A percentile compares a stretch with the other conserved stretches of the same genome.
Conservation (phyloP, 2,329 filamentous ascomycete genomes). For the Fusarium continuum region DNA sequence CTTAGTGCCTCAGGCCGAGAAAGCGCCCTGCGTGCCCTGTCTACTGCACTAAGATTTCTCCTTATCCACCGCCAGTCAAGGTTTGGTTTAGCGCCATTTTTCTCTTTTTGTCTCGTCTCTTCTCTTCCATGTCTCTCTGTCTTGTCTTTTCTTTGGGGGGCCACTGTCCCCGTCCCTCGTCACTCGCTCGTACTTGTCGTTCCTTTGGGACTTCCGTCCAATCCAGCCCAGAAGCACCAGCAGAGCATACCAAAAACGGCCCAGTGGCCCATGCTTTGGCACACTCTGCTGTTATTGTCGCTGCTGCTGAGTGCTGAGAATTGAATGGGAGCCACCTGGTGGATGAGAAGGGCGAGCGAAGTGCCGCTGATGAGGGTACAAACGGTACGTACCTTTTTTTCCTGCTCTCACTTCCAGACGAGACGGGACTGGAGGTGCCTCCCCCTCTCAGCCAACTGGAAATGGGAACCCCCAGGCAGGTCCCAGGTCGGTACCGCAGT, state of each 20-base stretch:
- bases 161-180: constrained; percentile 24
- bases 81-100: constrained; percentile 49
- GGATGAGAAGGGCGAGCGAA: constrained; percentile 32
- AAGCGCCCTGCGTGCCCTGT: constrained; percentile 39
- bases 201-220: constrained; percentile 18
- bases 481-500: constrained; percentile 42
- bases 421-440: constrained; percentile 20
- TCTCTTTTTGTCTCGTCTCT: constrained; percentile 41
- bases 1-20: constrained; percentile 41
- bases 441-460: constrained; percentile 41
- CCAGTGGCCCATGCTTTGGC: constrained; percentile 35
- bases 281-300: constrained; percentile 14
- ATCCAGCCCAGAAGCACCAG: constrained; percentile 30
- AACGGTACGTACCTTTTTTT: constrained; percentile 44
- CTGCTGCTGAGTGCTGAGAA: constrained; percentile 11
- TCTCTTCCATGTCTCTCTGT: constrained; percentile 39
- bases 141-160: constrained; percentile 37
- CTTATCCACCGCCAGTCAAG: constrained; percentile 49
- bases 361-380: constrained; percentile 38
- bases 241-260: constrained; percentile 24
- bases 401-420: constrained; percentile 17
- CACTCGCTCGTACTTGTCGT: constrained; percentile 20
- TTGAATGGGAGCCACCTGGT: constrained; percentile 26
- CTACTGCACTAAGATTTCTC: constrained; percentile 48
- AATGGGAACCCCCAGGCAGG: constrained; percentile 40